Evolutionary conservation across 345 rosid species (phyloP), one percentile per base, ranked within the genome.

Genomic region (sweet orange (Citrus sinensis)): DNA sequence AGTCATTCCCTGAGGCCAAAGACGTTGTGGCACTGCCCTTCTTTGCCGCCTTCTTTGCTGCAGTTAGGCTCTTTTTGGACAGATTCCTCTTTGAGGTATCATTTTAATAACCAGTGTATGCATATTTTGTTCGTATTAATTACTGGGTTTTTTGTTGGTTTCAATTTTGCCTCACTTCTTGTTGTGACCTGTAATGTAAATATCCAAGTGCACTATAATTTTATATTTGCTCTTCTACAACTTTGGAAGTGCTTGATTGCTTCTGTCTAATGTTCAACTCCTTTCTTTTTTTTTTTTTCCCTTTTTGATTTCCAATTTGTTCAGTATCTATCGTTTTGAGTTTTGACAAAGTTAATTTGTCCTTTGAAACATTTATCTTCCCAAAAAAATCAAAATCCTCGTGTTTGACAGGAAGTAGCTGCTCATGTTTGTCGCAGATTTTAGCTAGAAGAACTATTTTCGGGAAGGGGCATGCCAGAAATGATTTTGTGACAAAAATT

Each of bases 401-500:
- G 72, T 62, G 74, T 24, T 65, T 49, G 42, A 51, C 39, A 20
- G 32, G 11, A 42, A 69, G 51, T 7, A 66, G 42, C 37, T 68
- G 65, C n/a, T 77, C 42, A 55, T 80, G 60, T 72, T 70, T 78
- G 24, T 80, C 82, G 85, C 89, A 93, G 99, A 87, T 82, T 73
- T 74, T 90, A 46, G 97, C 89, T 7, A 89, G 79, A 65, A 73
- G 84, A 58, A 68, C 90, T 84, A 84, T 93, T 46, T 89, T 91
- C 76, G 94, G 95, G 34, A 87, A 85, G 74, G 80, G 75, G 29
- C 80, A 85, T 73, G 84, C 40, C 34, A 42, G 70, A 34, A 54
- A 69, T 77, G 88, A 88, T 77, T 68, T 83, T 68, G 85, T 77
- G 49, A 77, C 73, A 25, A 76, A 40, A 27, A 87, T 85, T 76